phyloP scores from a whole-genome alignment of 495 filamentous ascomycete genomes.

The Hypoxylon cercidicola region DNA sequence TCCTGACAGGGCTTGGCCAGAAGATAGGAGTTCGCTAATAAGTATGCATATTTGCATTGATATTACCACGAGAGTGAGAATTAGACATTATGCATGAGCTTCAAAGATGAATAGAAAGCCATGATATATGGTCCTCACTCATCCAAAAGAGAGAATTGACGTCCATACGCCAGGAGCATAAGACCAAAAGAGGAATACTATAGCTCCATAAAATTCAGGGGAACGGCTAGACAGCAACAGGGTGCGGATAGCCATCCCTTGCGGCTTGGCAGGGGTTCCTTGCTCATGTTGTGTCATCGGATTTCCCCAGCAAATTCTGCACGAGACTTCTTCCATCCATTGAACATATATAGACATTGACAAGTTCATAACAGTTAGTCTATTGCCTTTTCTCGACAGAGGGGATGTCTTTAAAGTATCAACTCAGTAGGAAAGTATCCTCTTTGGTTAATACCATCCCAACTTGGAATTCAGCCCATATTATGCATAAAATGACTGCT shows the following conservation, averaged over 20 bases:
- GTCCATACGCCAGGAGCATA: slow-evolving; percentile 6
- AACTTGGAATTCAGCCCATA: background rate
- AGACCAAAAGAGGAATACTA: slow-evolving; percentile 19
- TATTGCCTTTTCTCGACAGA: background rate
- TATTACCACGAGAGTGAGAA: slow-evolving; percentile 22
- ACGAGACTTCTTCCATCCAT: background rate
- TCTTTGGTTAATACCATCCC: background rate
- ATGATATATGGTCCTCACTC: slow-evolving; percentile 12
- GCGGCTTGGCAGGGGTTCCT: slow-evolving; percentile 36
- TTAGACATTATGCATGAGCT: slow-evolving; percentile 34
- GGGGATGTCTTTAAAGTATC: background rate
- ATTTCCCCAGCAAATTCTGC: slow-evolving; percentile 2
- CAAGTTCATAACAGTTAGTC: too few relatives aligned
- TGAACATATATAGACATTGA: background rate
- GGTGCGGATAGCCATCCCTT: slow-evolving; percentile 17
- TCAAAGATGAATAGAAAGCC: slow-evolving; percentile 7
- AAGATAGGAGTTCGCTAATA: slow-evolving; percentile 12
- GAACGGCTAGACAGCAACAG: slow-evolving; percentile 24
- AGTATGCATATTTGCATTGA: slow-evolving; percentile 30
- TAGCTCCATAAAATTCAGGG: slow-evolving; percentile 37
- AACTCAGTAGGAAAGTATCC: background rate
- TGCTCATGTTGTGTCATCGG: slow-evolving; percentile 18
- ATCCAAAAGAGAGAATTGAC: slow-evolving; percentile 30
- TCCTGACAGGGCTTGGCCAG: slow-evolving; percentile 17
- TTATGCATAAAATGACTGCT: background rate